These are phyloP conservation scores for Nemania serpens DNA, from an alignment of 2,329 filamentous ascomycete genomes.

Conservation along the genomic window DNA sequence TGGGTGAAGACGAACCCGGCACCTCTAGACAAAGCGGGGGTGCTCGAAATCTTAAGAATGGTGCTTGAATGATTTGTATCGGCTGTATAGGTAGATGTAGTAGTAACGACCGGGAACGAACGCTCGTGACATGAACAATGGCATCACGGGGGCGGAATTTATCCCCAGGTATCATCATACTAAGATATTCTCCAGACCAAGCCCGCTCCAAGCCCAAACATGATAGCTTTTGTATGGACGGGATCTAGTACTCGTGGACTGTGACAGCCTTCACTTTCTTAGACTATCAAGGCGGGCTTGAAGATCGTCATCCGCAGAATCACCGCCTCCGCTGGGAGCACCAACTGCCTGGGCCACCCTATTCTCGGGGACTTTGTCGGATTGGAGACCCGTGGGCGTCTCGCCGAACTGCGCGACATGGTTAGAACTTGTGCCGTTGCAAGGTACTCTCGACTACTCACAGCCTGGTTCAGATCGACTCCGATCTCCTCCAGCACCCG, in stretches of 20 bases:
- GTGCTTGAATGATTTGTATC: constrained; percentile 29
- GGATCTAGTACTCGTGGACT: neutral
- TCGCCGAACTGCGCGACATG: constrained; percentile 74
- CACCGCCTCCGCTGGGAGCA: constrained; percentile 59
- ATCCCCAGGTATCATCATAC: constrained; percentile 12
- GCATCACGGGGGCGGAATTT: neutral
- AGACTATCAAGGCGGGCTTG: constrained; percentile 92
- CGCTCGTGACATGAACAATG: constrained; percentile 8
- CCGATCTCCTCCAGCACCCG: constrained; percentile 97
- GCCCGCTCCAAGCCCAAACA: neutral
- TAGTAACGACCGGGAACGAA: neutral
- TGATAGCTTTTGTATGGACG: neutral
- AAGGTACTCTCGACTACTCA: constrained; percentile 56
- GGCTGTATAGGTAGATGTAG: constrained; percentile 1
- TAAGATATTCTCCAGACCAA: constrained; percentile 5
- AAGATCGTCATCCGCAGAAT: constrained; percentile 84
- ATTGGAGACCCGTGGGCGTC: constrained; percentile 83
- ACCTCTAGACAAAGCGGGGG: constrained; percentile 53
- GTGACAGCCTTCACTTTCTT: constrained; percentile 54
- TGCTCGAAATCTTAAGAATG: constrained; percentile 54
- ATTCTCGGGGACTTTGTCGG: constrained; percentile 71
- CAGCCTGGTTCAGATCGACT: constrained; percentile 85
- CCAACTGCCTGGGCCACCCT: constrained; percentile 87
- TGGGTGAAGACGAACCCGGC: constrained; percentile 57
- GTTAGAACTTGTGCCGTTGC: constrained; percentile 34